Evolutionary conservation across 2,329 filamentous ascomycete genomes (phyloP).

Genomic region (Plectosphaerella plurivora): DNA sequence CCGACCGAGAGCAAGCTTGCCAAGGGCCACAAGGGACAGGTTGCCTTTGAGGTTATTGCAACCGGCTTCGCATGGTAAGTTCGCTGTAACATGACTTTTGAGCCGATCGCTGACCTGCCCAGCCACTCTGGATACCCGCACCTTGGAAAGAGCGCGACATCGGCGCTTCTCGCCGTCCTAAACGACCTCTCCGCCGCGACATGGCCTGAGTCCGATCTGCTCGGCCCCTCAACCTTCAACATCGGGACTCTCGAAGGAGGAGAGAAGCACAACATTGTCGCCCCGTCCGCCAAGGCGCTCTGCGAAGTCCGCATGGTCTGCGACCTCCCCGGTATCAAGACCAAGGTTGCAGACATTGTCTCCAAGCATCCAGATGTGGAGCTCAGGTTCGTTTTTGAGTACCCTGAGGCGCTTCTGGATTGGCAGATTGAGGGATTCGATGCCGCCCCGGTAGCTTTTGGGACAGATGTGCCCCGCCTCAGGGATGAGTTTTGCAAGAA

Average conservation of each 20-base stretch:
- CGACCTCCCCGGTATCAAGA: slow-evolving; percentile 26
- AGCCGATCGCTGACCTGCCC: background rate
- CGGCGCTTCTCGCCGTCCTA: slow-evolving; percentile 23
- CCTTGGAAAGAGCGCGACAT: slow-evolving; percentile 25
- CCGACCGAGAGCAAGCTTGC: slow-evolving; percentile 20
- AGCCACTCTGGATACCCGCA: slow-evolving; percentile 31
- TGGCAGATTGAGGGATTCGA: slow-evolving; percentile 33
- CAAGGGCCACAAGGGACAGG: slow-evolving; percentile 17
- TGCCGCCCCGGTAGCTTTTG: slow-evolving; percentile 29
- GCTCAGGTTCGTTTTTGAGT: slow-evolving; percentile 28
- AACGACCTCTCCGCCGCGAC: slow-evolving; percentile 22
- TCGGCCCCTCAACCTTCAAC: slow-evolving; percentile 33
- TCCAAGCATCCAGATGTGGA: slow-evolving; percentile 24
- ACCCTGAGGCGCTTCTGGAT: slow-evolving; percentile 30
- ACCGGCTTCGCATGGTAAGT: slow-evolving; percentile 21
- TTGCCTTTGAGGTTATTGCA: slow-evolving; percentile 23
- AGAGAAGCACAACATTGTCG: slow-evolving; percentile 32
- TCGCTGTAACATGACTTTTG: background rate
- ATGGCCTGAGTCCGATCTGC: slow-evolving; percentile 28
- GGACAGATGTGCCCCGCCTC: slow-evolving; percentile 32
- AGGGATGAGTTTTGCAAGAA: slow-evolving; percentile 21
- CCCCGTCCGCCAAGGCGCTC: slow-evolving; percentile 29
- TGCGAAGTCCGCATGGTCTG: slow-evolving; percentile 32
- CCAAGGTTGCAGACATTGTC: slow-evolving; percentile 24
- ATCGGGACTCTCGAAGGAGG: slow-evolving; percentile 32